These are phyloP conservation scores for Teratosphaeria destructans DNA, from an alignment of 2,329 filamentous ascomycete species.

Conservation along the genomic window DNA sequence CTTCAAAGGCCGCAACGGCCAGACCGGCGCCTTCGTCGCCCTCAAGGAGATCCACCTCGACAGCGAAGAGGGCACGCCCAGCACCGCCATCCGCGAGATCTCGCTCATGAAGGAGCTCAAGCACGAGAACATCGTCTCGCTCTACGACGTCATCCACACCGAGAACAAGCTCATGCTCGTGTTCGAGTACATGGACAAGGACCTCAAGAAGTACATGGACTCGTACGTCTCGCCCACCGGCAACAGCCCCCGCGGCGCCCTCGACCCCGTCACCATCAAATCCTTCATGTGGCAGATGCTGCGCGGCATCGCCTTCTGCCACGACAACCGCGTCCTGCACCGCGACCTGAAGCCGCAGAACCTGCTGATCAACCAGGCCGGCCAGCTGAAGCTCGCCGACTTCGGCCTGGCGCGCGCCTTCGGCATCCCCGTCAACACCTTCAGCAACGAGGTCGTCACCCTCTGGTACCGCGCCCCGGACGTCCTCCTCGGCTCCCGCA, in stretches of 20 bases:
- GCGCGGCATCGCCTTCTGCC: conserved; percentile 92
- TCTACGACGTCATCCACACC: conserved; percentile 98
- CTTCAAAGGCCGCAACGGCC: conserved; percentile 94
- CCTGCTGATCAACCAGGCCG: conserved; percentile 85
- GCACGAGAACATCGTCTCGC: conserved; percentile 93
- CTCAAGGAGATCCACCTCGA: conserved; percentile 98
- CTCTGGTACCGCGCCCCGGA: conserved; percentile 97
- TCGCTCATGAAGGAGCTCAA: conserved; percentile 99
- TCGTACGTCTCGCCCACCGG: conserved; percentile 41
- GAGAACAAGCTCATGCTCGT: conserved; percentile 99
- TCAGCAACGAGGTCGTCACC: conserved; percentile 95
- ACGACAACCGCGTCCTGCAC: conserved; percentile 92
- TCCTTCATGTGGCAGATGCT: conserved; percentile 98
- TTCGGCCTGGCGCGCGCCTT: conserved; percentile 92
- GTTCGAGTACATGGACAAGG: conserved; percentile 98
- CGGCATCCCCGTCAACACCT: conserved; percentile 94
- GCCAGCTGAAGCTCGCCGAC: conserved; percentile 83
- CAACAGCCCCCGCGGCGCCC: conserved; percentile 68
- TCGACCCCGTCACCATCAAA: conserved; percentile 87
- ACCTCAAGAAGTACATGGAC: conserved; percentile 98
- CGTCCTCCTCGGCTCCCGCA: conserved; percentile 83
- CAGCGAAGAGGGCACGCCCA: conserved; percentile 94
- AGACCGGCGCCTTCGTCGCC: conserved; percentile 92
- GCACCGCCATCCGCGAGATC: conserved; percentile 95
- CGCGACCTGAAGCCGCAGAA: conserved; percentile 95